Conservation (phyloP, 2,329 filamentous ascomycete genomes). For the Uncinocarpus reesii region DNA sequence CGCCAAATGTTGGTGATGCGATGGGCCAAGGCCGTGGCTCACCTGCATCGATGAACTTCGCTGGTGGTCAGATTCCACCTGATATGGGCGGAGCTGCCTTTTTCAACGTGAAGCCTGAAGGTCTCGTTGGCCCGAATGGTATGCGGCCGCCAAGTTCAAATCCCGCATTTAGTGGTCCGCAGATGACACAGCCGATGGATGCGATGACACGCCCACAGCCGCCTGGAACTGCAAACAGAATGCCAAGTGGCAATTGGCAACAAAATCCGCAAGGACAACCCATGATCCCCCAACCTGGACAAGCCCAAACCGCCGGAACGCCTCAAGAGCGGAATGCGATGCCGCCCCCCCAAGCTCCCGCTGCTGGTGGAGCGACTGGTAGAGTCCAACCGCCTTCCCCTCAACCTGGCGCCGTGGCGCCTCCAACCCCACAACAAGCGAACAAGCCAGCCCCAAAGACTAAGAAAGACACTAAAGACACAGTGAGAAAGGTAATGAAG, state of each 20-base stretch:
- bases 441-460: constrained; percentile 48
- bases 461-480: constrained; percentile 50
- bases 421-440: constrained; percentile 52
- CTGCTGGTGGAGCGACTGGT: constrained; percentile 29
- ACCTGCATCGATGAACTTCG: constrained; percentile 50
- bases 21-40: constrained; percentile 50
- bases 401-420: constrained; percentile 39
- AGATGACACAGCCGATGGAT: constrained; percentile 38
- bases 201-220: constrained; percentile 26
- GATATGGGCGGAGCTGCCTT: constrained; percentile 34
- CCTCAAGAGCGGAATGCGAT: constrained; percentile 48
- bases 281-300: constrained; percentile 37
- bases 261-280: constrained; percentile 32
- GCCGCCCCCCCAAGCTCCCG: constrained; percentile 41
- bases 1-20: constrained; percentile 47
- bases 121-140: constrained; percentile 35
- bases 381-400: constrained; percentile 38
- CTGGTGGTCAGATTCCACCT: constrained; percentile 41
- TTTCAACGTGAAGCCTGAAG: constrained; percentile 36
- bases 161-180: constrained; percentile 36
- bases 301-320: constrained; percentile 43
- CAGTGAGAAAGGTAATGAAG: constrained; percentile 39
- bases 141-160: constrained; percentile 53
- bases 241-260: constrained; percentile 36
- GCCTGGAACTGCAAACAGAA: constrained; percentile 28